A percentile compares a stretch with the other conserved stretches of the same genome.
These are phyloP conservation scores for Cocos nucifera DNA, from an alignment of 176 grass and related monocot genomes.

Conservation along the genomic window DNA sequence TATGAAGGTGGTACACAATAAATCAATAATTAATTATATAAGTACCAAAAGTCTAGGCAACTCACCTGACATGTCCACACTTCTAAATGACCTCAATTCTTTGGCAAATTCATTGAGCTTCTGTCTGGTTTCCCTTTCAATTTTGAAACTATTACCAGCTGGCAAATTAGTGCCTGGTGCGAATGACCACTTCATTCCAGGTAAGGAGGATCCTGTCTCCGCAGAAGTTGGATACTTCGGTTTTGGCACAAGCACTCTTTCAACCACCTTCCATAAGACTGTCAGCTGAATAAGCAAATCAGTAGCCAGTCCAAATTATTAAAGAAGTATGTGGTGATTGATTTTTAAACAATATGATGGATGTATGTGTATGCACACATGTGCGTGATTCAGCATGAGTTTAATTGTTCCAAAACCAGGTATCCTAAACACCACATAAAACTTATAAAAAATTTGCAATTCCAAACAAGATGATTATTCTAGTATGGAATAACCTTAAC, in stretches of 20 bases:
- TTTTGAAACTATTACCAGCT: slow-evolving; percentile 25
- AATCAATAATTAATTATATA: too few species aligned
- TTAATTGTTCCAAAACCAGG: too few species aligned
- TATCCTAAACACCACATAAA: too few species aligned
- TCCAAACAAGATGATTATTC: too few species aligned
- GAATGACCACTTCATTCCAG: slow-evolving; percentile 62
- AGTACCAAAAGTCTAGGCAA: background rate
- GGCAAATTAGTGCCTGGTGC: slow-evolving; percentile 71
- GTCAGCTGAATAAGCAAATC: slow-evolving; percentile 65
- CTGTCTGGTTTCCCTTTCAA: slow-evolving; percentile 53
- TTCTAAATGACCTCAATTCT: slow-evolving; percentile 58
- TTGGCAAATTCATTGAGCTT: slow-evolving; percentile 82
- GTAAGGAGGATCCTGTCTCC: slow-evolving; percentile 6
- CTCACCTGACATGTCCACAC: slow-evolving; percentile 87
- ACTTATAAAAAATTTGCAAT: too few species aligned
- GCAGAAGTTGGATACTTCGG: slow-evolving; percentile 25
- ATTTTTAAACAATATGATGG: too few species aligned
- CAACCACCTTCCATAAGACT: slow-evolving; percentile 82
- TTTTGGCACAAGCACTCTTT: slow-evolving; percentile 47
- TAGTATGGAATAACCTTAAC: too few species aligned
- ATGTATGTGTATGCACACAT: too few species aligned
- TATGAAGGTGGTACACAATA: too few species aligned
- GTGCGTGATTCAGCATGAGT: too few species aligned
- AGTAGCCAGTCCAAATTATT: slow-evolving; percentile 25
- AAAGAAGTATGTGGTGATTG: background rate